These are phyloP conservation scores for Micromonas pusilla DNA, from an alignment of 139 green algal species.

Conservation along the genomic window DNA sequence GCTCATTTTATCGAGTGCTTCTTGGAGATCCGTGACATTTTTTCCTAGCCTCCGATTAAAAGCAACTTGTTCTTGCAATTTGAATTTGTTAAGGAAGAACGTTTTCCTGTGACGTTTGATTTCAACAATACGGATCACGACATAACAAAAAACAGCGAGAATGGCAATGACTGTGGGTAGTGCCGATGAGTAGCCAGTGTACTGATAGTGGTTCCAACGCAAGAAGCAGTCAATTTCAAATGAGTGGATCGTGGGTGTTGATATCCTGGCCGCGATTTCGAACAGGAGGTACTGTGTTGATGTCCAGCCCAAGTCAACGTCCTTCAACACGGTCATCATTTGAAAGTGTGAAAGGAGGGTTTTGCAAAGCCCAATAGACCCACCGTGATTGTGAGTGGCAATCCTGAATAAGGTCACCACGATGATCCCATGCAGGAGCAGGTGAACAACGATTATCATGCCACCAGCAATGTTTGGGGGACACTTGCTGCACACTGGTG, in stretches of 20 bases:
- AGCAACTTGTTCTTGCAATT: neutral
- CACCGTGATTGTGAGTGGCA: neutral
- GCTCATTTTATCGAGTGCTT: neutral
- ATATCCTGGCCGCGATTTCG: neutral
- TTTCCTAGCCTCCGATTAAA: neutral
- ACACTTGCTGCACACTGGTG: neutral
- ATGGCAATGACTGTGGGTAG: neutral
- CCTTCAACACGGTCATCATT: neutral
- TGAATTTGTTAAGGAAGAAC: neutral
- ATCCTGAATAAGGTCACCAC: neutral
- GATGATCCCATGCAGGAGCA: neutral
- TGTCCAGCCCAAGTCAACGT: neutral
- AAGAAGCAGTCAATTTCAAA: neutral
- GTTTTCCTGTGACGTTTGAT: neutral
- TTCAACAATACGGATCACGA: neutral
- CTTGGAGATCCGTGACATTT: neutral
- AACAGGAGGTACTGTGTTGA: neutral
- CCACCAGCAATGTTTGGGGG: neutral
- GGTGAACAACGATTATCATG: neutral
- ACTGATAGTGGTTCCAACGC: neutral
- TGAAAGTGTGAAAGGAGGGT: neutral
- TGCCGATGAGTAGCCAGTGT: neutral
- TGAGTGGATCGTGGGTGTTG: neutral
- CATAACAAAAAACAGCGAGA: neutral
- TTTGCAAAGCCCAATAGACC: neutral